Evolutionary conservation across 2,329 filamentous ascomycete genomes (phyloP).

Genomic region (Blastomyces percursus): DNA sequence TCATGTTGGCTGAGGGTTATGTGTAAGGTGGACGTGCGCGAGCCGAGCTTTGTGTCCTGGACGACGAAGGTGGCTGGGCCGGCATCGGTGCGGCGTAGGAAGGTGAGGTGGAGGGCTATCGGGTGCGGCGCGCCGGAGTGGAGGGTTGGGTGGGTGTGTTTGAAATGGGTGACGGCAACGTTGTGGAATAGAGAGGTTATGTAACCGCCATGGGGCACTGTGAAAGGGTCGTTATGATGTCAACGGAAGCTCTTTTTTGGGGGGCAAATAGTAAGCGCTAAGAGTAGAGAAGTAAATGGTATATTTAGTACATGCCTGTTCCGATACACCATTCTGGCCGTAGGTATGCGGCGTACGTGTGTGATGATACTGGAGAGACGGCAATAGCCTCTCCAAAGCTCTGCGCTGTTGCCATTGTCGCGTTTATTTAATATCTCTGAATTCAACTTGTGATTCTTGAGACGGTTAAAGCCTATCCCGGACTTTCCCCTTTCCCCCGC

Average conservation of each 20-base stretch:
- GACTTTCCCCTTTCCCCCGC: neutral
- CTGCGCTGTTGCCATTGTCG: neutral
- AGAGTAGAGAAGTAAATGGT: neutral
- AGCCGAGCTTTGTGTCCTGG: conserved; percentile 53
- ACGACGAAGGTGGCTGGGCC: conserved; percentile 49
- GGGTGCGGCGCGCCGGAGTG: conserved; percentile 42
- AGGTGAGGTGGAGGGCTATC: conserved; percentile 54
- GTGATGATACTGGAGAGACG: conserved; percentile 34
- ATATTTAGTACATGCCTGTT: conserved; percentile 31
- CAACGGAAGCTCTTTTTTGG: no score
- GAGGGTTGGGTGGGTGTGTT: conserved; percentile 46
- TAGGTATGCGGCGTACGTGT: conserved; percentile 49
- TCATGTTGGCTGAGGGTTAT: conserved; percentile 42
- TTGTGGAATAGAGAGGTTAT: conserved; percentile 53
- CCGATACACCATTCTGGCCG: conserved; percentile 55
- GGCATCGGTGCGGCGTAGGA: conserved; percentile 51
- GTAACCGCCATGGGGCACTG: conserved; percentile 62
- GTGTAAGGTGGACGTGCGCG: conserved; percentile 53
- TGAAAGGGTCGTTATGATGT: neutral
- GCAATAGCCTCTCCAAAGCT: conserved; percentile 30
- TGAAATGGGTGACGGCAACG: conserved; percentile 50
- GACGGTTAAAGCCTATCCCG: neutral
- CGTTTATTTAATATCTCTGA: neutral
- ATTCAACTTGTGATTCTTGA: neutral
- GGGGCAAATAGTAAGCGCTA: no score